Evolutionary conservation across 345 rosid genomes (phyloP), one percentile per base, ranked within the genome.

Genomic region (Gossypium thurberi): DNA sequence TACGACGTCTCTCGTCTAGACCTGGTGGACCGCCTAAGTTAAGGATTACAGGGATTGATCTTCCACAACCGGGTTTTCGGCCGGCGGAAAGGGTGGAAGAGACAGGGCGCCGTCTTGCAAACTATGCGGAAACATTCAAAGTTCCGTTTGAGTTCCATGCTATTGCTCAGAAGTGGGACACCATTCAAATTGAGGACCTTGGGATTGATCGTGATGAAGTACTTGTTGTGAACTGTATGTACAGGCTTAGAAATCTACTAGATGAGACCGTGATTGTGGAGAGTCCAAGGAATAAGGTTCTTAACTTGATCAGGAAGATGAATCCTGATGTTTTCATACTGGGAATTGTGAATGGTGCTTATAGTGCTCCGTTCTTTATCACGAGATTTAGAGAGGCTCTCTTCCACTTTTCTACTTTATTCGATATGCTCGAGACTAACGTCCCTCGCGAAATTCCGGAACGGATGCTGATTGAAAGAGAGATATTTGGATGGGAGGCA

Each of bases 111-210:
- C 83, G 86, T 23, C 76, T 85, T 28, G 78, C 75, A 69, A 86
- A 78, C 20, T 88, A 84, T 63, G 89, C 90, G 0, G 78, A 81
- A 71, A 78, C 80, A 42, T 88, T 86, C 62, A 75, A 71, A 8
- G 87, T 88, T 65, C 85, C 87, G 4, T 88, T 86, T 25, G 88
- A 83, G 68, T 88, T 82, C 79, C 76, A 83, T 48, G 79, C 85
- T 11, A 83, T 88, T 43, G 92, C 90, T n/a, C 84, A 86, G 77
- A 82, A 84, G 65, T 86, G 92, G 90, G 89, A 84, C 65, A 82
- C 86, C n/a, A 83, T 88, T 73, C 75, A 70, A 43, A 63, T 76
- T 15, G 85, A 81, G 80, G 90, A 88, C 80, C 83, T 88, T 60
- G 84, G 76, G 69, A 83, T 86, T 65, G 80, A 83, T 6, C 57